A percentile compares a stretch with the other conserved stretches of the same genome.
These are phyloP conservation scores for Arxiozyma telluris DNA, from an alignment of 1,139 yeast genomes.

Conservation along the genomic window DNA sequence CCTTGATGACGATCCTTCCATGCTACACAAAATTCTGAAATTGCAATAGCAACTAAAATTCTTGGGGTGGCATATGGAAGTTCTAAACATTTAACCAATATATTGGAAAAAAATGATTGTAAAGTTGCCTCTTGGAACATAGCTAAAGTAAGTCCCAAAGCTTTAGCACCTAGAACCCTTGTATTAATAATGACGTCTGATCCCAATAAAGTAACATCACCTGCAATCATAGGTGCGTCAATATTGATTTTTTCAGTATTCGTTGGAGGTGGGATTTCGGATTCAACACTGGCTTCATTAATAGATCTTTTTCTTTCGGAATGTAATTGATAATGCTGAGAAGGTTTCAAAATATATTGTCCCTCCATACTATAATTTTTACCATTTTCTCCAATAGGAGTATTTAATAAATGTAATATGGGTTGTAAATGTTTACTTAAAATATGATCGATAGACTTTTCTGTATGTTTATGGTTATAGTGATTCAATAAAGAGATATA, in stretches of 20 bases:
- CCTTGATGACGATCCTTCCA: constrained; percentile 14
- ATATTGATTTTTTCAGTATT: constrained; percentile 62
- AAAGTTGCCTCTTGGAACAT: constrained; percentile 40
- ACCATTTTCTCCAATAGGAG: constrained; percentile 92
- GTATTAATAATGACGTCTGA: constrained; percentile 65
- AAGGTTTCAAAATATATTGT: constrained; percentile 64
- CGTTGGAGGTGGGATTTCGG: constrained; percentile 43
- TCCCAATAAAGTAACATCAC: constrained; percentile 85
- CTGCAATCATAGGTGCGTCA: constrained; percentile 85
- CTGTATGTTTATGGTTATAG: constrained; percentile 32
- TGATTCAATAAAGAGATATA: constrained; percentile 51
- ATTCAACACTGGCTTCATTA: constrained; percentile 16
- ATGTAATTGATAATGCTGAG: constrained; percentile 34
- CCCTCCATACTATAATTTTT: constrained; percentile 81
- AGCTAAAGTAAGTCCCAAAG: constrained; percentile 65
- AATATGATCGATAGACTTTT: constrained; percentile 38
- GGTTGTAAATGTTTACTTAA: constrained; percentile 51
- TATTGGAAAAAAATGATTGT: constrained; percentile 32
- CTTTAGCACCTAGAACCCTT: constrained; percentile 66
- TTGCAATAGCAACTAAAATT: constrained; percentile 54
- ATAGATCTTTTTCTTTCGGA: constrained; percentile 28
- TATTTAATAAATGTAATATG: constrained; percentile 63
- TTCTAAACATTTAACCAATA: constrained; percentile 28
- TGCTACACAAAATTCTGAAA: constrained; percentile 61
- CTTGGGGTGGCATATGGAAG: constrained; percentile 75